phyloP scores from a whole-genome alignment of 495 filamentous ascomycete species.

The Amorphotheca resinae region DNA sequence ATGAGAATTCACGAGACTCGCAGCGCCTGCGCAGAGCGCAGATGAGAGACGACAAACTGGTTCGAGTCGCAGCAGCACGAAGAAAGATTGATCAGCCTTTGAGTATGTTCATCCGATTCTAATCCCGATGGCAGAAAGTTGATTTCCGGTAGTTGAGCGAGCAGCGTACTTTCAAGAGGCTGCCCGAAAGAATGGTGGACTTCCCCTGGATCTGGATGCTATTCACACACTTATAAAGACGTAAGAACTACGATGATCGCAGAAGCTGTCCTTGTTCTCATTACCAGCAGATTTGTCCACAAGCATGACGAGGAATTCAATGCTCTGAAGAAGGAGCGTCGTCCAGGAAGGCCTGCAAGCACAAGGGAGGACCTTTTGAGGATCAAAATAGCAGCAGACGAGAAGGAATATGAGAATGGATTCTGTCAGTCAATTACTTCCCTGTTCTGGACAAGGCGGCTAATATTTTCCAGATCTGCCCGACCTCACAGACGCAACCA shows the following conservation, averaged over 20 bases:
- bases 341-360: slow-evolving; percentile 70
- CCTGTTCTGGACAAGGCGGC: slow-evolving; percentile 6
- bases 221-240: slow-evolving; percentile 50
- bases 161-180: slow-evolving; percentile 58
- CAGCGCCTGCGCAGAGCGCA: slow-evolving; percentile 61
- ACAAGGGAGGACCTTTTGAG: slow-evolving; percentile 63
- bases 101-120: slow-evolving; percentile 30
- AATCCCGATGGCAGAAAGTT: background rate
- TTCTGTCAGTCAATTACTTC: slow-evolving; percentile 44
- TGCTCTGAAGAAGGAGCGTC: slow-evolving; percentile 57
- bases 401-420: slow-evolving; percentile 71
- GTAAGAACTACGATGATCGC: slow-evolving; percentile 27
- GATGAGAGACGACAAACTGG: slow-evolving; percentile 63
- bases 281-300: slow-evolving; percentile 51
- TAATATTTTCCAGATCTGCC: slow-evolving; percentile 32
- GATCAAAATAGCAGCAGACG: slow-evolving; percentile 54
- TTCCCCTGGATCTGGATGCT: slow-evolving; percentile 42
- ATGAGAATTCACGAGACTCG: slow-evolving; percentile 72
- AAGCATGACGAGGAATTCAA: slow-evolving; percentile 67
- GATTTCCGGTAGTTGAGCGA: slow-evolving; percentile 45
- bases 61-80: slow-evolving; percentile 46
- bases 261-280: background rate
- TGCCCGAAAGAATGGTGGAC: slow-evolving; percentile 35
- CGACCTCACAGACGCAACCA: slow-evolving; percentile 34
- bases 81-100: slow-evolving; percentile 56